phyloP scores from a whole-genome alignment of 2,329 filamentous ascomycete genomes.

The Trichoderma koningiopsis region DNA sequence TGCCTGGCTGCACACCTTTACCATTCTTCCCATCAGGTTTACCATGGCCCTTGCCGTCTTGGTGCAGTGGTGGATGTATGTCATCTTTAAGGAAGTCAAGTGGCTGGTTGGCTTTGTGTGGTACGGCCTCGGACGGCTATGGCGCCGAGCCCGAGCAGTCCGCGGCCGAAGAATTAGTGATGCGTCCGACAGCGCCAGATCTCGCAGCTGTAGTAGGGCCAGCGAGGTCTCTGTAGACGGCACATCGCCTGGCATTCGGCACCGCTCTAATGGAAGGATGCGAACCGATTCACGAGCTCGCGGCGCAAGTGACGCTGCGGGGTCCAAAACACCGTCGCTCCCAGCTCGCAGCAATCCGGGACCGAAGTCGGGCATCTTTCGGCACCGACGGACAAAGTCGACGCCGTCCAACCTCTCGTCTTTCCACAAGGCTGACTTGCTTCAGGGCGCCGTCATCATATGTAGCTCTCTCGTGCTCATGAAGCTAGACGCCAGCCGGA shows the following conservation, averaged over 20 bases:
- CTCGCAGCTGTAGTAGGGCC: constrained; percentile 44
- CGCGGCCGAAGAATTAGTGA: constrained; percentile 42
- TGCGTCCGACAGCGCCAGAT: constrained; percentile 43
- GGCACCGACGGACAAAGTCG: constrained; percentile 77
- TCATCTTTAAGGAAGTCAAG: constrained; percentile 69
- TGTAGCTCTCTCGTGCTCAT: constrained; percentile 83
- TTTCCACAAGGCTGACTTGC: constrained; percentile 91
- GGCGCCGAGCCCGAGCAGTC: constrained; percentile 59
- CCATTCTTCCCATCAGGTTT: constrained; percentile 89
- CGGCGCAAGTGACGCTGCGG: constrained; percentile 3
- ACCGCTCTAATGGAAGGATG: constrained; percentile 6
- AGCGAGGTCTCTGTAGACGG: constrained; percentile 33
- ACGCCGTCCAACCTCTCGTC: constrained; percentile 81
- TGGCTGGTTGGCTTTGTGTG: constrained; percentile 79
- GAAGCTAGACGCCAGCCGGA: constrained; percentile 90
- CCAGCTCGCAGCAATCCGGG: constrained; percentile 33
- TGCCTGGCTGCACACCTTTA: constrained; percentile 95
- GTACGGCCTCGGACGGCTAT: constrained; percentile 76
- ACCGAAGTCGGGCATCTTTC: constrained; percentile 42
- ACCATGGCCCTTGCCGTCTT: constrained; percentile 77
- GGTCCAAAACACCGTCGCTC: constrained; percentile 27
- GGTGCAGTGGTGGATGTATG: constrained; percentile 73
- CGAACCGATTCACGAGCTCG: constrained; percentile 18
- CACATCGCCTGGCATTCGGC: constrained; percentile 17
- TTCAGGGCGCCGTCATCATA: constrained; percentile 87